Conservation (phyloP, 345 rosid species). For the Corchorus capsularis region DNA sequence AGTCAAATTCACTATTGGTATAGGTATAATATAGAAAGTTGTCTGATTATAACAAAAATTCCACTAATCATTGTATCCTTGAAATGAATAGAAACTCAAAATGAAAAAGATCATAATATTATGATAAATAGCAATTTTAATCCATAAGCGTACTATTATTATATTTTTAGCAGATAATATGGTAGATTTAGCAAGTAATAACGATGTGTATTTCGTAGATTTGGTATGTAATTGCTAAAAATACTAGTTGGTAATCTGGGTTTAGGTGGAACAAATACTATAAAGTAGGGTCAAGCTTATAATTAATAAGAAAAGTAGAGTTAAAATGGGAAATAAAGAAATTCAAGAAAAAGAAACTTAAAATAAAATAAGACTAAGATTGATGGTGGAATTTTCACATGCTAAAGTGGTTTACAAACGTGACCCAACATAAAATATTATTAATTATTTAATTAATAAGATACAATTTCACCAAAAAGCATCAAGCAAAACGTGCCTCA, state of each 20-base stretch:
- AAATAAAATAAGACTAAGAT: not conserved
- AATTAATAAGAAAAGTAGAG: not conserved
- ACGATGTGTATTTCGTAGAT: not conserved
- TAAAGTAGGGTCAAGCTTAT: not conserved
- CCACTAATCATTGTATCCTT: too few species aligned
- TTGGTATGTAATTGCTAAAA: not conserved
- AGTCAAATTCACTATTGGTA: too few species aligned
- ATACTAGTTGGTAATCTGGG: not conserved
- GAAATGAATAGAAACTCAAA: too few species aligned
- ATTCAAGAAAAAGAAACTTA: too few species aligned
- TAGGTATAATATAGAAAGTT: too few species aligned
- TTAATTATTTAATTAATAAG: not conserved
- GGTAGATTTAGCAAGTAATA: too few species aligned
- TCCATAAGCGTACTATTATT: not conserved
- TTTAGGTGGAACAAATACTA: not conserved
- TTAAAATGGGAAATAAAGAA: not conserved
- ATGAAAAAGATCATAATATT: not conserved
- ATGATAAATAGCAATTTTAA: not conserved
- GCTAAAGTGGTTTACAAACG: conserved; percentile 26
- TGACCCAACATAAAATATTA: conserved; percentile 10
- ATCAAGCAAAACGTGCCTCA: conserved; percentile 33
- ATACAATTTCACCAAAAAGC: not conserved
- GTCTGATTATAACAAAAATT: too few species aligned
- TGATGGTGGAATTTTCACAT: conserved; percentile 23
- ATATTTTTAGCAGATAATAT: not conserved